Percentiles rank a stretch among this genome's conserved stretches.
Evolutionary conservation across 202 grass and related monocot genomes (phyloP).

Genomic region (Musa balbisiana): DNA sequence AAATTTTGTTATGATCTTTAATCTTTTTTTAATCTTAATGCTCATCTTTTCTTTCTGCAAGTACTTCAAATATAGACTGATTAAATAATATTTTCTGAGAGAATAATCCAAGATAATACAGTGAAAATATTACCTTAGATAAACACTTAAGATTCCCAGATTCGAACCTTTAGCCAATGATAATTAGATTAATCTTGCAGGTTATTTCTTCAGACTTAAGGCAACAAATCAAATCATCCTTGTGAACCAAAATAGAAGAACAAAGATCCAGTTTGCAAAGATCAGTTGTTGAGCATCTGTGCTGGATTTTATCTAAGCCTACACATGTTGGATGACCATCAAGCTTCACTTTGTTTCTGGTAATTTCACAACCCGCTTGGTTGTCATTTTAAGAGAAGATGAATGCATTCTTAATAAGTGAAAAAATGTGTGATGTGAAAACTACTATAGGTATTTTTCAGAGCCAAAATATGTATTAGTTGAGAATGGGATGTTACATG

Average conservation of each 20-base stretch:
- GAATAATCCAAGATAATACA: too few species aligned
- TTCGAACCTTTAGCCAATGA: conserved; percentile 20
- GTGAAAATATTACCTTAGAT: too few species aligned
- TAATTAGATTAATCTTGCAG: conserved; percentile 90
- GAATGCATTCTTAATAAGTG: conserved; percentile 24
- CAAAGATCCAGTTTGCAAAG: conserved; percentile 21
- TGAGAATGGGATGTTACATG: not conserved
- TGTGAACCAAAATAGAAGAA: conserved; percentile 56
- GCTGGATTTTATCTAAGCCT: conserved; percentile 46
- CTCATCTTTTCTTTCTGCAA: too few species aligned
- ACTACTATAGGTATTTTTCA: not conserved
- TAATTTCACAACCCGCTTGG: conserved; percentile 68
- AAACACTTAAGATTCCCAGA: not conserved
- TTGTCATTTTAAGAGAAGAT: conserved; percentile 32
- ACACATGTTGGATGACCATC: conserved; percentile 67
- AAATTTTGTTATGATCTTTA: too few species aligned
- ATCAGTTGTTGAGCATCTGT: conserved; percentile 45
- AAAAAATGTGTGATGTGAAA: conserved; percentile 7
- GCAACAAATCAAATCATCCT: conserved; percentile 51
- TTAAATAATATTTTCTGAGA: too few species aligned
- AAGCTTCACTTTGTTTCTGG: conserved; percentile 60
- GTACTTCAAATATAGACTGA: too few species aligned
- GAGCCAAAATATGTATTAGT: not conserved
- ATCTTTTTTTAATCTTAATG: too few species aligned
- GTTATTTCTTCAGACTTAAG: conserved; percentile 79